Evolutionary conservation across 2,329 filamentous ascomycete genomes (phyloP).

Genomic region (Phaeoacremonium minimum): DNA sequence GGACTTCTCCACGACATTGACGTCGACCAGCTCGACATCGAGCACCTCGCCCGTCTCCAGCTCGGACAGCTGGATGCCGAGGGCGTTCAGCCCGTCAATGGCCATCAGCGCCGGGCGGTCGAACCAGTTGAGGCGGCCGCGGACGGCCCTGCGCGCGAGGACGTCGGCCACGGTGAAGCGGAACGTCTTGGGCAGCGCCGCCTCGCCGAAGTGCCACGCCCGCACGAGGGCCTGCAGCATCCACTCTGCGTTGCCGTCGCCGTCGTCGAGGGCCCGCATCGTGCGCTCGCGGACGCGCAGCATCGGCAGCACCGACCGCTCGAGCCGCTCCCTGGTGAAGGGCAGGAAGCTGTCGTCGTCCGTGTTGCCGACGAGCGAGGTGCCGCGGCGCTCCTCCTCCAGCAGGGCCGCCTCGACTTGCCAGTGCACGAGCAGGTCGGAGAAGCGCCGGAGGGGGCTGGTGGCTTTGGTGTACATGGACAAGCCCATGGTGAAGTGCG

Average conservation of each 20-base stretch:
- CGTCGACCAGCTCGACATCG: slow-evolving; percentile 48
- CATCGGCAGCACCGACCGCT: slow-evolving; percentile 39
- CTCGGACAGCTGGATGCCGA: slow-evolving; percentile 30
- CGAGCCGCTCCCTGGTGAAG: slow-evolving; percentile 35
- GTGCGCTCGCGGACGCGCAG: slow-evolving; percentile 50
- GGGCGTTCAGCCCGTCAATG: slow-evolving; percentile 28
- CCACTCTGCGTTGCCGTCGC: slow-evolving; percentile 44
- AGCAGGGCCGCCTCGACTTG: slow-evolving; percentile 58
- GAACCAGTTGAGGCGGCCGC: slow-evolving; percentile 47
- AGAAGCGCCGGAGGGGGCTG: slow-evolving; percentile 61
- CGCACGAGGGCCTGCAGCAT: slow-evolving; percentile 56
- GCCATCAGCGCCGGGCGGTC: slow-evolving; percentile 37
- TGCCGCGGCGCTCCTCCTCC: slow-evolving; percentile 31
- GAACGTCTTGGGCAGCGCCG: slow-evolving; percentile 41
- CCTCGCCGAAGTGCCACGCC: slow-evolving; percentile 45
- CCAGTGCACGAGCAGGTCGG: slow-evolving; percentile 62
- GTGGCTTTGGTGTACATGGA: slow-evolving; percentile 61
- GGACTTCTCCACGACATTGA: slow-evolving; percentile 43
- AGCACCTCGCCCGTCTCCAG: slow-evolving; percentile 46
- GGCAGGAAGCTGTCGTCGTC: slow-evolving; percentile 31
- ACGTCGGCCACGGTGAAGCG: slow-evolving; percentile 39
- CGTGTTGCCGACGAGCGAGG: slow-evolving; percentile 26
- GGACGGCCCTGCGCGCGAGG: slow-evolving; percentile 22
- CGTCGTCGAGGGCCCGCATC: slow-evolving; percentile 35
- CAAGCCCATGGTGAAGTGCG: slow-evolving; percentile 53